Base-by-base conservation (phyloP, 331 rosid genomes). In the Pyracantha coccinea region DNA sequence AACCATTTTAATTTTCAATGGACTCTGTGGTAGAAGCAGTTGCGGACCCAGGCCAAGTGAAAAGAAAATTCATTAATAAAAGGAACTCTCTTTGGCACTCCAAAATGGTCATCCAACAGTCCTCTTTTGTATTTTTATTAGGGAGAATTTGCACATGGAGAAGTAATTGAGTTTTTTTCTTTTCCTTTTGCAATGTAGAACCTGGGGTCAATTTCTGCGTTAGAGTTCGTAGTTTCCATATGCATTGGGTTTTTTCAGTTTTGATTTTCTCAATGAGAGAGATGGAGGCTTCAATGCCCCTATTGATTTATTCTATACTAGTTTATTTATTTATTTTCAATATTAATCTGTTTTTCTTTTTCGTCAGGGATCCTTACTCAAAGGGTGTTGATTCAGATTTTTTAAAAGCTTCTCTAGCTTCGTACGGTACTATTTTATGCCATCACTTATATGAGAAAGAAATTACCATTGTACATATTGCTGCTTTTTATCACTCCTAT, bases 361-460 rank as follows among this genome's bases (percentile, higher is more conserved):
- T 80, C 61, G 72, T 62, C 85, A 91, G 99, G 99, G 95, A 92
- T 89, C 99, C 99, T 27, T 88, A 90, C 82, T 83, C 99, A 2
- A 82, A 77, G 66, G 90, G 91, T 28, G 95, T 88, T 63, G 80
- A 90, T 87, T 41, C 90, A 27, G 93, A 87, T 83, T 71, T 78
- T 77, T 87, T 94, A 62, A 90, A 85, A 88, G 95, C 93, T 38
- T 38, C 45, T 38, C 13, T 38, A 38, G 45, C 45, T 67, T 82
- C 92, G 45, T 86, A 82, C 27, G 97, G 96, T 93, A 87, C 77
- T 75, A 62, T 24, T 15, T 63, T 53, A 19, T 44, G 45, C 32
- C 24, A 8, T 50, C 79, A 6, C 11, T 32, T 24, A 21, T 14
- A 24, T 17, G 25, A 58, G 38, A 23, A 15, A 8, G 67, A 32